A percentile compares a stretch with the other conserved stretches of the same genome.
phyloP scores from a whole-genome alignment of 306 rosid genomes.

The Bauhinia variegata region DNA sequence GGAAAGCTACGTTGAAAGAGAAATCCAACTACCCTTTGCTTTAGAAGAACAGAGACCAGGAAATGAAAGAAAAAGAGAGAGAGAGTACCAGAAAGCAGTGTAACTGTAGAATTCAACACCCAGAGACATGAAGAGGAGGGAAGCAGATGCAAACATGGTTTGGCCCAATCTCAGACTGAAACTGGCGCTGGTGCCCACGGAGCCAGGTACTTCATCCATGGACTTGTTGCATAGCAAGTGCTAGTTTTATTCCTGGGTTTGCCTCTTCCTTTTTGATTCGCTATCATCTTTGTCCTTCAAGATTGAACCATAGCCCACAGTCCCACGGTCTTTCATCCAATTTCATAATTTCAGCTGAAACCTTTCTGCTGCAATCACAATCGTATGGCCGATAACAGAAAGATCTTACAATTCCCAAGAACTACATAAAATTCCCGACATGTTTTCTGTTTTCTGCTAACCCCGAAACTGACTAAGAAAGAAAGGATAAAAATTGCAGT shows the following conservation, averaged over 20 bases:
- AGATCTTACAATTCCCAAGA: constrained; percentile 21
- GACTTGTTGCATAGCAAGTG: constrained; percentile 31
- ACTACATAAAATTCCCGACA: constrained; percentile 1
- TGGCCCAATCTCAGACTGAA: constrained; percentile 80
- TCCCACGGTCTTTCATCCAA: constrained; percentile 25
- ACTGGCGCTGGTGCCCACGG: constrained; percentile 72
- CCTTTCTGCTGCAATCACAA: background rate
- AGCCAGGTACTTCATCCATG: constrained; percentile 81
- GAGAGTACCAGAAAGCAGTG: constrained; percentile 79
- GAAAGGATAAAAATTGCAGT: background rate
- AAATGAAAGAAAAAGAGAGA: background rate
- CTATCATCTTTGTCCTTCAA: constrained; percentile 47
- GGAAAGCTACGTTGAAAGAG: too few relatives aligned
- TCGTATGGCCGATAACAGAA: constrained; percentile 12
- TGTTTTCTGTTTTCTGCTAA: constrained; percentile 4
- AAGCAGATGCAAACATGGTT: constrained; percentile 75
- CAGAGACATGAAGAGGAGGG: constrained; percentile 85
- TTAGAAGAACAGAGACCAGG: background rate
- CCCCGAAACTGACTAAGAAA: constrained; percentile 25
- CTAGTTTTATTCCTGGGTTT: constrained; percentile 28
- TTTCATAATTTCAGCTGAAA: constrained; percentile 29
- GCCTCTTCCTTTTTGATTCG: constrained; percentile 42
- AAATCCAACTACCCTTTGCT: constrained; percentile 2
- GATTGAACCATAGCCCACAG: constrained; percentile 21
- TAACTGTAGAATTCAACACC: constrained; percentile 87